Base-by-base conservation (phyloP, 164 flowering plant genomes). In the Paratinospora sagittata region DNA sequence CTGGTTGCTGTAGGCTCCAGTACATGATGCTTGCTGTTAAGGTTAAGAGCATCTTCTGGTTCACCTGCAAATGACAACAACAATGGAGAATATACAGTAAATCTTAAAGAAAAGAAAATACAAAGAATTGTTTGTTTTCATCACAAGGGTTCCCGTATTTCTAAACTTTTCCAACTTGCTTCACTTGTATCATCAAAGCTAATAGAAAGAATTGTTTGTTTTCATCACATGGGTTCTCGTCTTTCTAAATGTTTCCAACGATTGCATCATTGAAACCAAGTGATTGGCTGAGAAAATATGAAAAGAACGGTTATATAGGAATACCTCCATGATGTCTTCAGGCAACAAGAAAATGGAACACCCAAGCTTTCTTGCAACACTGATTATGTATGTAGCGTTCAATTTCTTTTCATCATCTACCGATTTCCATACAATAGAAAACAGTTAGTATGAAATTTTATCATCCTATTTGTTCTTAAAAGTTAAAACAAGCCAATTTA, bases 261-360 rank as follows among this genome's bases (percentile, higher is more conserved):
- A n/a, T n/a, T n/a, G n/a, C n/a, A n/a, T n/a, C n/a, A n/a, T n/a
- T n/a, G n/a, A n/a, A 3, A n/a, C 61, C 61, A n/a, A 8, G 47
- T 10, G 14, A 3, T 47, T 8, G 19, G 19, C 55, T 4, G 19
- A 47, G 7, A 8, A 6, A 21, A n/a, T 55, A 21, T 55, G 61
- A 3, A 23, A 17, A 52, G 17, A 52, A 45, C 36, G 36, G 34
- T 30, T 30, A 34, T 24, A 43, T 26, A 70, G 62, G 24, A 73
- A 60, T 82, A 93, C 97, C 94, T 93, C 96, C 80, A 93, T 91
- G 78, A 93, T 90, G 78, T 93, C 98, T 76, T 93, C 98, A 3
- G 98, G 97, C 81, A 93, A 84, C 87, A 91, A 84, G 85, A 91
- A 93, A 63, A 91, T 85, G 8, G 97, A 91, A 73, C 98, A 93